Evolutionary conservation across 345 rosid genomes (phyloP).

Genomic region (Raphanus sativus): DNA sequence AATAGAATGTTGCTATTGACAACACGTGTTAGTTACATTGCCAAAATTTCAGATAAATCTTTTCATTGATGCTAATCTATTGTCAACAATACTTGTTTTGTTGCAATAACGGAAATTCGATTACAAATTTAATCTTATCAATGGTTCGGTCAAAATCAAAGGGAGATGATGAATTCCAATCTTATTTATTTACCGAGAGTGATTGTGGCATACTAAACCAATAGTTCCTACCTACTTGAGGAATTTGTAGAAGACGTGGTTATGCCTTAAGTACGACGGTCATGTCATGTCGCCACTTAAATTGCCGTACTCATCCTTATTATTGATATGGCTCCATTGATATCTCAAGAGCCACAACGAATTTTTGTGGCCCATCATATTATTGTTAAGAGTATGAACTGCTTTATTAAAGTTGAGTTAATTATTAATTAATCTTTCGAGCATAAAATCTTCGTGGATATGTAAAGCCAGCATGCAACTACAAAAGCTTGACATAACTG

Average conservation of each 20-base stretch:
- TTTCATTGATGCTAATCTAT: neutral
- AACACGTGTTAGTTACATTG: neutral
- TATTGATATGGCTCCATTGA: slow-evolving; percentile 23
- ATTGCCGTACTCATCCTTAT: slow-evolving; percentile 12
- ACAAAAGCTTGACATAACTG: neutral
- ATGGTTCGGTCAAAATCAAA: neutral
- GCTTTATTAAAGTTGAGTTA: neutral
- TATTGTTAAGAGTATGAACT: slow-evolving; percentile 8
- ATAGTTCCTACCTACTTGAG: slow-evolving; percentile 4
- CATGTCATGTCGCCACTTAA: slow-evolving; percentile 33
- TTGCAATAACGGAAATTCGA: neutral
- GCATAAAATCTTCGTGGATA: slow-evolving; percentile 6
- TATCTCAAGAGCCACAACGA: slow-evolving; percentile 33
- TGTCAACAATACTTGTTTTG: neutral
- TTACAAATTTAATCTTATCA: neutral
- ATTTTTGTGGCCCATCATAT: slow-evolving; percentile 17
- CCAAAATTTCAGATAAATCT: neutral
- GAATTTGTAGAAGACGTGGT: slow-evolving; percentile 26
- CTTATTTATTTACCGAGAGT: slow-evolving; percentile 10
- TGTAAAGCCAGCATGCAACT: neutral
- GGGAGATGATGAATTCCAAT: neutral
- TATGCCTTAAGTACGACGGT: slow-evolving; percentile 23
- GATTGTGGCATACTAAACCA: neutral
- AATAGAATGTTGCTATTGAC: neutral
- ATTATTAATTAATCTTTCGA: neutral